phyloP scores from a whole-genome alignment of 352 stramenopile species.

The Pythium periplocum region DNA sequence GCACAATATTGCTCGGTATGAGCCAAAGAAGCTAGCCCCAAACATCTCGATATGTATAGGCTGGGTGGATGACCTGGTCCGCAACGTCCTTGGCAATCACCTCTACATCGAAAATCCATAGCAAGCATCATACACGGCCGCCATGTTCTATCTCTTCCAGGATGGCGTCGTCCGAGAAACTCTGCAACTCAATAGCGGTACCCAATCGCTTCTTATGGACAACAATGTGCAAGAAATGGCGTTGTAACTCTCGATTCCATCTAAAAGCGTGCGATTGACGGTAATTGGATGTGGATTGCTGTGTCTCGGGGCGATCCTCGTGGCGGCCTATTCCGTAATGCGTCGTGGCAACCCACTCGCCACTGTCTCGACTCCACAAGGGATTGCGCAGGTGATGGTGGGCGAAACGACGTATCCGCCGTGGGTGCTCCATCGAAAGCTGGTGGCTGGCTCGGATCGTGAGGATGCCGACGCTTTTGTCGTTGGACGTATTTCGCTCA shows the following conservation, averaged over 20 bases:
- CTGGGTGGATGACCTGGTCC: slow-evolving; percentile 8
- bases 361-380: background rate
- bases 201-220: background rate
- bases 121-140: slow-evolving; percentile 28
- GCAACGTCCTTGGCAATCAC: slow-evolving; percentile 24
- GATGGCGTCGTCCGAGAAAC: slow-evolving; percentile 11
- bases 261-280: background rate
- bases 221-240: background rate
- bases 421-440: background rate
- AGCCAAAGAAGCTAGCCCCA: background rate
- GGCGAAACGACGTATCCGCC: slow-evolving; percentile 5
- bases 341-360: background rate
- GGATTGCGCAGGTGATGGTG: slow-evolving; percentile 4
- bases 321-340: background rate
- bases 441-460: no score
- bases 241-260: slow-evolving; percentile 1
- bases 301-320: background rate
- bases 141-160: slow-evolving; percentile 33
- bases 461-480: no score
- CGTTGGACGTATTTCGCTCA: no score
- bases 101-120: slow-evolving; percentile 34
- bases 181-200: background rate
- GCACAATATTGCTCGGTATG: slow-evolving; percentile 4
- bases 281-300: slow-evolving; percentile 21
- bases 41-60: no score